Conservation (phyloP, 192 early-diverging fungal species). For the Blastocladiella britannica region DNA sequence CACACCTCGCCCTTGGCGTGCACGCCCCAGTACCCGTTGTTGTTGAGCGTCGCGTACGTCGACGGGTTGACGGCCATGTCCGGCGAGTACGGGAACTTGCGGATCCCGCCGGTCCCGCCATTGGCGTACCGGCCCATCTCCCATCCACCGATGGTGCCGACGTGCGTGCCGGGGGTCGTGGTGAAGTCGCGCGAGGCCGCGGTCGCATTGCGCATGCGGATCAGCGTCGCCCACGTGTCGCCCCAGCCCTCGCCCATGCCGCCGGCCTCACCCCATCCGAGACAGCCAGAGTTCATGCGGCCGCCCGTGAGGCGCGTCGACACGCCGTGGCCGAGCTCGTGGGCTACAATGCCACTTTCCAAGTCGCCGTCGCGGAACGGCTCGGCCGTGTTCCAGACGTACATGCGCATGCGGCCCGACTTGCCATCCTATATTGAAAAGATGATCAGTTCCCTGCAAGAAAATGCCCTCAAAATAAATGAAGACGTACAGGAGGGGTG, state of each 20-base stretch:
- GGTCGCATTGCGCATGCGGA: slow-evolving; percentile 15
- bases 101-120: slow-evolving; percentile 62
- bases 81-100: slow-evolving; percentile 67
- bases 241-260: slow-evolving; percentile 96
- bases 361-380: slow-evolving; percentile 69
- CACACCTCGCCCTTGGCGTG: slow-evolving; percentile 87
- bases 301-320: slow-evolving; percentile 81
- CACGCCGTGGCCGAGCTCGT: slow-evolving; percentile 88
- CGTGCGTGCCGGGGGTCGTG: slow-evolving; percentile 27
- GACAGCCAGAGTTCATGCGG: slow-evolving; percentile 67
- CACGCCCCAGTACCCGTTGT: slow-evolving; percentile 73
- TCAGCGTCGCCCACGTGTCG: slow-evolving; percentile 67
- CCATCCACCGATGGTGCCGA: slow-evolving; percentile 35
- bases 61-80: slow-evolving; percentile 50
- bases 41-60: slow-evolving; percentile 53
- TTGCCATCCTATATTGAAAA: no score
- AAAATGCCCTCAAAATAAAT: no score
- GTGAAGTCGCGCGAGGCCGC: neutral
- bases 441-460: no score
- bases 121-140: slow-evolving; percentile 65
- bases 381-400: slow-evolving; percentile 57
- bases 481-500: slow-evolving; percentile 75
- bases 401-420: slow-evolving; percentile 84
- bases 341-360: slow-evolving; percentile 78
- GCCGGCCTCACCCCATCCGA: slow-evolving; percentile 69